A percentile compares a stretch with the other conserved stretches of the same genome.
Evolutionary conservation across 2,329 filamentous ascomycete species (phyloP).

Genomic region (Colletotrichum liaoningense): DNA sequence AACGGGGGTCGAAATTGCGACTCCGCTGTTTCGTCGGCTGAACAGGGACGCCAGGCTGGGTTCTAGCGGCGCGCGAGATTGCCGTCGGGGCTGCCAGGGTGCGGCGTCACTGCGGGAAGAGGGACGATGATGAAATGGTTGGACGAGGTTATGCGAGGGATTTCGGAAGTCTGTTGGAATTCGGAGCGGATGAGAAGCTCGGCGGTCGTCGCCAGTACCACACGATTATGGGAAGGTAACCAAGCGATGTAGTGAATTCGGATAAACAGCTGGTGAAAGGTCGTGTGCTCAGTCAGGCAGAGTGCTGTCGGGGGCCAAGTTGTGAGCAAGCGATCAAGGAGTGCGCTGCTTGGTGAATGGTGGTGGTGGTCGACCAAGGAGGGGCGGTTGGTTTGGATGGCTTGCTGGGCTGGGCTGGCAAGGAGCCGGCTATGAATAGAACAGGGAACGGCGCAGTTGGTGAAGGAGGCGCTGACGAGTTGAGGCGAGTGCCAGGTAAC

Average conservation of each 20-base stretch:
- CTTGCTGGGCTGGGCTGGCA: slow-evolving; percentile 26
- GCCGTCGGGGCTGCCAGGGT: slow-evolving; percentile 28
- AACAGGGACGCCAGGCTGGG: slow-evolving; percentile 19
- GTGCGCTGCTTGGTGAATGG: slow-evolving; percentile 12
- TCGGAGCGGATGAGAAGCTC: not conserved
- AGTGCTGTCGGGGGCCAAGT: slow-evolving; percentile 6
- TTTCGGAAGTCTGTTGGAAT: not conserved
- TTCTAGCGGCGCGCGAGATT: slow-evolving; percentile 31
- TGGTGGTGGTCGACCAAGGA: slow-evolving; percentile 13
- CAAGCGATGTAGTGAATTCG: not conserved
- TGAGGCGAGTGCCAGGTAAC: not conserved
- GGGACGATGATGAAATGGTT: not conserved
- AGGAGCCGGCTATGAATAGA: slow-evolving; percentile 33
- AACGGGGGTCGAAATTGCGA: slow-evolving; percentile 35
- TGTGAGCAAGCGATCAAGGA: not conserved
- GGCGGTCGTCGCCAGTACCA: not conserved
- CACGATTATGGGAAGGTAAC: not conserved
- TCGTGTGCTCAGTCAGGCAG: slow-evolving; percentile 5
- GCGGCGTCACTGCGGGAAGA: slow-evolving; percentile 12
- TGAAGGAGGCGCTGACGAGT: slow-evolving; percentile 9
- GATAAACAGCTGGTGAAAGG: not conserved
- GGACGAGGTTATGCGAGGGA: not conserved
- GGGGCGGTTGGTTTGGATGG: slow-evolving; percentile 24
- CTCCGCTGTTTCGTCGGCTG: slow-evolving; percentile 36
- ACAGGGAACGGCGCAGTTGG: slow-evolving; percentile 26